These are phyloP conservation scores for Dactylellina haptotyla DNA, from an alignment of 2,329 filamentous ascomycete species.

Conservation along the genomic window DNA sequence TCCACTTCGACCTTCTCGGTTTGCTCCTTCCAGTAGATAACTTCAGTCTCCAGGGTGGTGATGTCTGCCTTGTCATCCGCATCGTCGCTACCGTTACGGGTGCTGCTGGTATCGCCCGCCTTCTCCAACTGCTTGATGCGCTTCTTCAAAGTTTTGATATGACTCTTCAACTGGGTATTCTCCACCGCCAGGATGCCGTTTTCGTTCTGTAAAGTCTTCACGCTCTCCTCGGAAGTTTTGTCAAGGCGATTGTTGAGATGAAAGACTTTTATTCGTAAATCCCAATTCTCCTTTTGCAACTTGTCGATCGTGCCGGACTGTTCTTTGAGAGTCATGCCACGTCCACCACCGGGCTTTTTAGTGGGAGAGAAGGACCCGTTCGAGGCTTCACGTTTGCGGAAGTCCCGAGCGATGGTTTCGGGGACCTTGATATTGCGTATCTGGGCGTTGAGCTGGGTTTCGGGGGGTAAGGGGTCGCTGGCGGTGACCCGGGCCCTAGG, in stretches of 20 bases:
- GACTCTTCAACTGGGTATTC: conserved; percentile 86
- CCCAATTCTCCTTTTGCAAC: conserved; percentile 97
- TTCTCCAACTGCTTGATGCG: conserved; percentile 88
- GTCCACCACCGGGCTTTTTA: conserved; percentile 69
- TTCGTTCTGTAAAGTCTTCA: conserved; percentile 97
- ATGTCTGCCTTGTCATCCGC: conserved; percentile 63
- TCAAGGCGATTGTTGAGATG: conserved; percentile 93
- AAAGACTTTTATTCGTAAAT: conserved; percentile 96
- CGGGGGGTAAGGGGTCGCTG: conserved; percentile 73
- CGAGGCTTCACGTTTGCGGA: conserved; percentile 68
- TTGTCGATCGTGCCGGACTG: conserved; percentile 97
- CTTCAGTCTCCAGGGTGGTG: conserved; percentile 80
- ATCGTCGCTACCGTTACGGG: conserved; percentile 68
- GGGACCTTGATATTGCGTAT: conserved; percentile 91
- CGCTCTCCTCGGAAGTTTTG: conserved; percentile 91
- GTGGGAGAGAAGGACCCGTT: conserved; percentile 71
- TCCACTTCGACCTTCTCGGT: conserved; percentile 84
- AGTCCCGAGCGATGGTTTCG: conserved; percentile 85
- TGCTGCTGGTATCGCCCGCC: conserved; percentile 70
- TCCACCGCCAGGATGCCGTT: conserved; percentile 95
- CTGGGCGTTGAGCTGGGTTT: conserved; percentile 88
- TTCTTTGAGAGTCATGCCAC: conserved; percentile 85
- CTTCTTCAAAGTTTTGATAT: conserved; percentile 83
- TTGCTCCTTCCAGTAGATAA: conserved; percentile 83
- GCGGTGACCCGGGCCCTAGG: conserved; percentile 69